Evolutionary conservation across 768 basidiomycete genomes (phyloP), one percentile per base, ranked within the genome.

Genomic region (Dioszegia crocea): DNA sequence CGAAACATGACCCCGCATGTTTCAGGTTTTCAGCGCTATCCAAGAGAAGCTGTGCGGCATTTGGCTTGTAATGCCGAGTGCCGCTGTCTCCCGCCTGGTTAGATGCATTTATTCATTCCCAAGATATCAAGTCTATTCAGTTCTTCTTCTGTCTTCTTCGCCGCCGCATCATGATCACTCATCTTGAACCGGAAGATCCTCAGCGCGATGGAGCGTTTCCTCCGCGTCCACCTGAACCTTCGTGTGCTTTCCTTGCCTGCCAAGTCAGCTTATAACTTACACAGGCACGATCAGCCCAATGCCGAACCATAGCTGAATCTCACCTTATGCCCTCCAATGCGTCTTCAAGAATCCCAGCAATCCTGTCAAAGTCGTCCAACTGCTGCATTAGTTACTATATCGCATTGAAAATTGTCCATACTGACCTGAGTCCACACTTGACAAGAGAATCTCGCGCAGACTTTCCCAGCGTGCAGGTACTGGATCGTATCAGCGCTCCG

Each of bases 381-480:
- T 40, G 36, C 19, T 9, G 43, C 24, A 24, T 43, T 29, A 31
- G 23, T 39, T 38, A n/a, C 29, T 19, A 2, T 27, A 6, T 19
- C 27, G 21, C 17, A 29, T 10, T 2, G 40, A 51, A 8, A 8
- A 6, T 24, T 10, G 10, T 27, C 19, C 2, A 31, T 16, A 68
- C 71, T 56, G 33, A 72, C 67, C 45, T 75, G 69, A 33, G 57
- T 62, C 71, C 71, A 75, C 1, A 75, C 71, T 48, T 75, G 74
- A 23, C 61, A 66, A 0, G 74, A 75, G 52, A 71, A 66, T 31
- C 74, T 40, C 10, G 64, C 63, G 67, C 71, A 73, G 65, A 69
- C 68, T 56, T 60, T 61, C 8, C 66, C 69, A 30, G 45, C 63
- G 44, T 75, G 71, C 31, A 45, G 40, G 39, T 61, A 75, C 69